Evolutionary conservation across 805 yeast genomes (phyloP).

Genomic region (Lachancea meyersii): DNA sequence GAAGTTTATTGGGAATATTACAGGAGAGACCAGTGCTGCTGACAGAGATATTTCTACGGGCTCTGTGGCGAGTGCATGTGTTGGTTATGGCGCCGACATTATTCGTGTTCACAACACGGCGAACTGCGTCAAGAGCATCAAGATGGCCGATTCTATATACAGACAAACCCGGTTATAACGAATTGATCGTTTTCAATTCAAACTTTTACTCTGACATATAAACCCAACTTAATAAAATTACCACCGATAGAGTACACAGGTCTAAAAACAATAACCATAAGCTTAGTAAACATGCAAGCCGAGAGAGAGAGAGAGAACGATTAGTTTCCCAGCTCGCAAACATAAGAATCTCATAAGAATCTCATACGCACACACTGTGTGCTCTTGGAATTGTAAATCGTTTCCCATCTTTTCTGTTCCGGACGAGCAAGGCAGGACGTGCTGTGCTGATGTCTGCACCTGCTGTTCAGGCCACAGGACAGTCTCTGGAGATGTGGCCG

Average conservation of each 20-base stretch:
- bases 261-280: conserved; percentile 7
- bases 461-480: conserved; percentile 33
- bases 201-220: not conserved
- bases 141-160: conserved; percentile 61
- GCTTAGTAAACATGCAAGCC: conserved; percentile 1
- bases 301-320: not conserved
- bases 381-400: no score
- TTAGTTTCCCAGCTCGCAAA: not conserved
- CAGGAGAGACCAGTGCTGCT: conserved; percentile 48
- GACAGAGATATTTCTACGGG: conserved; percentile 74
- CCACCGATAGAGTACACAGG: conserved; percentile 3
- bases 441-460: no score
- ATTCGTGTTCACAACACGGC: conserved; percentile 83
- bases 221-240: not conserved
- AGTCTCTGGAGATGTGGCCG: conserved; percentile 86
- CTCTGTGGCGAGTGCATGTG: conserved; percentile 65
- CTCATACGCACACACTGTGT: no score
- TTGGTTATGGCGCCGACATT: conserved; percentile 68
- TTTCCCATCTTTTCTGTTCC: no score
- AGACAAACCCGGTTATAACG: no score
- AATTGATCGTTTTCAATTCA: not conserved
- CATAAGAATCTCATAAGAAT: no score
- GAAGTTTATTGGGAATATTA: conserved; percentile 71
- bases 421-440: no score
- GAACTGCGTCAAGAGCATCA: conserved; percentile 47